Conservation (phyloP, 2,329 filamentous ascomycete genomes). For the Zarea fungicola region DNA sequence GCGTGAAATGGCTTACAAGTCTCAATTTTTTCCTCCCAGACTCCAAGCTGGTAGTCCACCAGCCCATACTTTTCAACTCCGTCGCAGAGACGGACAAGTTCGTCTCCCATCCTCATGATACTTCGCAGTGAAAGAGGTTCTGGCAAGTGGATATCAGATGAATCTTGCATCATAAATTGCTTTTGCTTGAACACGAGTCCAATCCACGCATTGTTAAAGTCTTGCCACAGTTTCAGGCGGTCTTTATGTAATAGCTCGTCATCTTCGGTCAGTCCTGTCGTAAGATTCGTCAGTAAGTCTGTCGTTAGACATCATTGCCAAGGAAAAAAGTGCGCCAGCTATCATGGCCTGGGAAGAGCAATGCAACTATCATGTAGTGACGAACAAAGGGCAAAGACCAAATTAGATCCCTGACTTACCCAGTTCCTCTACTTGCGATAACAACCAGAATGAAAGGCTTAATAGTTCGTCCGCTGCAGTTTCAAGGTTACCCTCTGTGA, state of each 20-base stretch:
- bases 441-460: constrained; percentile 49
- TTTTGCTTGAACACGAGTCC: constrained; percentile 77
- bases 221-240: constrained; percentile 80
- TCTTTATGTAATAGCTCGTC: constrained; percentile 70
- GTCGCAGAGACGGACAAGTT: constrained; percentile 79
- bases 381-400: not conserved
- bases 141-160: constrained; percentile 47
- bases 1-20: constrained; percentile 69
- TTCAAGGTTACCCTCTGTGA: constrained; percentile 48
- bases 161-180: constrained; percentile 61
- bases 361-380: not conserved
- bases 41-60: constrained; percentile 94
- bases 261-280: constrained; percentile 74
- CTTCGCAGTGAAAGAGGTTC: constrained; percentile 59
- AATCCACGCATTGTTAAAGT: constrained; percentile 93
- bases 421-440: constrained; percentile 50
- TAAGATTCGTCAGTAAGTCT: not conserved
- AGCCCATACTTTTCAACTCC: constrained; percentile 85
- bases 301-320: not conserved
- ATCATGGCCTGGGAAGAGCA: no score
- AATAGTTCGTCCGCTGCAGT: constrained; percentile 48
- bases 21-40: constrained; percentile 91
- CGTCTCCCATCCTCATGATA: constrained; percentile 74
- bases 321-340: no score
- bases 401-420: constrained; percentile 38